Evolutionary conservation across 208 protist species (phyloP).

Genomic region (Trypanosoma avium): DNA sequence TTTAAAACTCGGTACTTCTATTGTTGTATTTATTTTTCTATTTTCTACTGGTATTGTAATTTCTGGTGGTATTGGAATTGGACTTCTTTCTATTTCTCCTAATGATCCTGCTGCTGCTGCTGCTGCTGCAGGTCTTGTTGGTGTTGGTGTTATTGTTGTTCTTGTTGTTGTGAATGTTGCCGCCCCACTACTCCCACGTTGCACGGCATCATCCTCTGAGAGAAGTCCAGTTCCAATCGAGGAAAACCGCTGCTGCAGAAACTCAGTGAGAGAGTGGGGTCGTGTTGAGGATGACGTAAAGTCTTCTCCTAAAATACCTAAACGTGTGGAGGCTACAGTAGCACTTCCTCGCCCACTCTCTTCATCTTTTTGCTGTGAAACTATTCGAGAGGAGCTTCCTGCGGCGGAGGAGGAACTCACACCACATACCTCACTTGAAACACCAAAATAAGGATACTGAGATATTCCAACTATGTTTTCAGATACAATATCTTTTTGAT

Average conservation of each 20-base stretch:
- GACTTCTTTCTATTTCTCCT: too few relatives aligned
- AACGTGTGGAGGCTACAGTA: too few relatives aligned
- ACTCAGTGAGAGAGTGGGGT: slow-evolving; percentile 5
- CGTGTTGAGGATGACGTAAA: slow-evolving; percentile 1
- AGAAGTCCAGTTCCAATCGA: background rate
- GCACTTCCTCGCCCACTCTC: too few relatives aligned
- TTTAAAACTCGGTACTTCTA: too few relatives aligned
- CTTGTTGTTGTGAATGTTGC: too few relatives aligned
- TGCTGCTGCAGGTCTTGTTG: too few relatives aligned
- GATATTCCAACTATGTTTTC: background rate
- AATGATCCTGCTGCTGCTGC: too few relatives aligned
- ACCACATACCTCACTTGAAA: slow-evolving; percentile 5
- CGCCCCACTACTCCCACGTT: background rate
- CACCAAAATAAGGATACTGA: background rate
- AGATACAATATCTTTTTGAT: slow-evolving; percentile 1
- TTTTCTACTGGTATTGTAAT: too few relatives aligned
- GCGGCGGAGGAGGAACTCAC: slow-evolving; percentile 7
- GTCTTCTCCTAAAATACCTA: too few relatives aligned
- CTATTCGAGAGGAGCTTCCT: background rate
- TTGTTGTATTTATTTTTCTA: too few relatives aligned
- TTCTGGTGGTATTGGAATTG: too few relatives aligned
- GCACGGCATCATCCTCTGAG: background rate
- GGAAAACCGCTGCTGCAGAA: slow-evolving; percentile 10
- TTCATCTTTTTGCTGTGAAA: background rate
- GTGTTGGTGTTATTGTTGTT: too few relatives aligned